Base-by-base conservation (phyloP, 108 stramenopile genomes). In the Phaeodactylum tricornutum region DNA sequence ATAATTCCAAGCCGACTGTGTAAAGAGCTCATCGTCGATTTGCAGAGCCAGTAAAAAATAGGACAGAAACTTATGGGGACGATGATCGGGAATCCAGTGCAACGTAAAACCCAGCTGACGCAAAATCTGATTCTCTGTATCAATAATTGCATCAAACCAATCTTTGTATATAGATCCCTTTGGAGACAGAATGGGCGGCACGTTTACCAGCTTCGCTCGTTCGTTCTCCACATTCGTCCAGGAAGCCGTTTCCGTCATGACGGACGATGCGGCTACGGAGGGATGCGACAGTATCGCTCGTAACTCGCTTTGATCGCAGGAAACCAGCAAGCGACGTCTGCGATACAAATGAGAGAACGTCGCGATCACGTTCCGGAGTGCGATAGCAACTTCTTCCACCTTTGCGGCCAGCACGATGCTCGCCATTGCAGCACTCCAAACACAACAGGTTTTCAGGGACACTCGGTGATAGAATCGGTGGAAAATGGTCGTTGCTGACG, bases 1-100 rank as follows among this genome's bases (percentile, higher is more conserved):
- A 53, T 81, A 85, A 26, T 81, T 73, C 88, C 88, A 90, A 25
- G 88, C 76, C 14, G 67, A 38, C 69, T 90, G 88, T 5, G 65
- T 55, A 32, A 81, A 46, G n/a, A 20, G 43, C 15, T 51, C 28
- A 6, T 2, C 3, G 3, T 16, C 9, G 15, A 38, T 19, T 40
- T 5, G 20, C 37, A 55, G 41, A 4, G 33, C 26, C 2, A n/a
- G 37, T 26, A 22, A 2, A 29, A 90, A 81, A 45, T 83, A 73
- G 22, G 74, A 38, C 34, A 85, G 57, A 51, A 84, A 89, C 43
- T 69, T 75, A 50, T 90, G 88, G 3, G 88, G 81, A 66, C 79
- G 84, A 25, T 49, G 44, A 43, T 85, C 79, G 7, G 88, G 72
- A 21, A 90, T 83, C 88, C 88, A 90, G 55, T 80, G 57, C 41